Conservation (phyloP, 2,329 filamentous ascomycete genomes). For the Epichloe aotearoae region DNA sequence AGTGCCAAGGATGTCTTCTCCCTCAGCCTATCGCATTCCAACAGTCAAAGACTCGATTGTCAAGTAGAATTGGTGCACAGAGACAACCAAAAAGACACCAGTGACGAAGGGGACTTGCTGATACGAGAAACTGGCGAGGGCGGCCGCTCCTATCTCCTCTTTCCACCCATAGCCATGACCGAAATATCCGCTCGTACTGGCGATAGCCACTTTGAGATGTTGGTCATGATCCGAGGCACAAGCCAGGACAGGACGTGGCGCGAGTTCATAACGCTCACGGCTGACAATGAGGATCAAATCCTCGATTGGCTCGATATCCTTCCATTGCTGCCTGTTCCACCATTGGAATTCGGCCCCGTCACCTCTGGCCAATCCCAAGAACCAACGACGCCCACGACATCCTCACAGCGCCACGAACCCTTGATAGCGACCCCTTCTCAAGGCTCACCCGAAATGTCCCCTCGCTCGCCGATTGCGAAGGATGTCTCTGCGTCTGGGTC, state of each 20-base stretch:
- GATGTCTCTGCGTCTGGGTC: constrained; percentile 5
- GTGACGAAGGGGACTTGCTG: constrained; percentile 68
- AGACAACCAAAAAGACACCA: constrained; percentile 58
- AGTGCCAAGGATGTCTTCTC: constrained; percentile 83
- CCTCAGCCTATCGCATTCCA: constrained; percentile 75
- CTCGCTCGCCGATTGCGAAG: constrained; percentile 10
- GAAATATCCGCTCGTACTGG: constrained; percentile 71
- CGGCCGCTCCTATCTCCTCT: constrained; percentile 67
- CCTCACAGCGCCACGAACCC: constrained; percentile 21
- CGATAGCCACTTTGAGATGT: constrained; percentile 54
- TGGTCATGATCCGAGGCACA: constrained; percentile 74
- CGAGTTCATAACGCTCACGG: constrained; percentile 66
- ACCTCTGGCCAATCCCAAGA: constrained; percentile 20
- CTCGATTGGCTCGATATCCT: constrained; percentile 82
- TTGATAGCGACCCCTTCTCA: constrained; percentile 1
- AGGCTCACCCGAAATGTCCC: constrained; percentile 13
- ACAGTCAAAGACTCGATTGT: constrained; percentile 78
- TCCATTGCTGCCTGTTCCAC: constrained; percentile 36
- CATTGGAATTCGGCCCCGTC: constrained; percentile 16
- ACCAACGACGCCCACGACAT: constrained; percentile 7
- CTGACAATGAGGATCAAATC: constrained; percentile 64
- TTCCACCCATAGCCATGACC: constrained; percentile 67
- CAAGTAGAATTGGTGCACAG: constrained; percentile 77
- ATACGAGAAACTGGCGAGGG: constrained; percentile 77
- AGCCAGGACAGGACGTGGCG: constrained; percentile 60